Conservation (phyloP, 108 stramenopile genomes). For the Cyclotella atomus region DNA sequence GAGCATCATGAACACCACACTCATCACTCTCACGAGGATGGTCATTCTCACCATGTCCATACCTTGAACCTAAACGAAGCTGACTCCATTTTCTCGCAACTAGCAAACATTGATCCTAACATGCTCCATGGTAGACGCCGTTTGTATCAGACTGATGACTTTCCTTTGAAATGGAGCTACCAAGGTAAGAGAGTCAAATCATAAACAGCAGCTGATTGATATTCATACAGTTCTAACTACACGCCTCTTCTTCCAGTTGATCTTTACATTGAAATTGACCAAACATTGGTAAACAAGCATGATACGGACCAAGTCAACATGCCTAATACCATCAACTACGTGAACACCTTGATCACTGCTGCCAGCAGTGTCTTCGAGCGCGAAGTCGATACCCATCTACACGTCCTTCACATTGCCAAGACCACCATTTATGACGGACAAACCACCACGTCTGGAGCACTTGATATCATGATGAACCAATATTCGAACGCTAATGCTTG, state of each 20-base stretch:
- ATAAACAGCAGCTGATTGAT: slow-evolving; percentile 18
- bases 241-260: not conserved
- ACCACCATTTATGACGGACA: slow-evolving; percentile 7
- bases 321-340: slow-evolving; percentile 14
- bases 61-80: not conserved
- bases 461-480: slow-evolving; percentile 4
- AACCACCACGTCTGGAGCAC: not conserved
- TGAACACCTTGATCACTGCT: slow-evolving; percentile 19
- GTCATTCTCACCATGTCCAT: not conserved
- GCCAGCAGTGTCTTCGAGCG: slow-evolving; percentile 10
- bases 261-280: slow-evolving; percentile 30
- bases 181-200: slow-evolving; percentile 21
- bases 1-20: not conserved
- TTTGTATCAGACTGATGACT: slow-evolving; percentile 11
- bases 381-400: slow-evolving; percentile 29
- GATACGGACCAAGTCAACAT: not conserved
- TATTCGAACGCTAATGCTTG: not conserved
- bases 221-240: not conserved
- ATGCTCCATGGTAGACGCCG: not conserved
- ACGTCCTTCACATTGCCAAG: slow-evolving; percentile 18
- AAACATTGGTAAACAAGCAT: slow-evolving; percentile 10
- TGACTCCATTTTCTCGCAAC: not conserved
- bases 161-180: slow-evolving; percentile 6
- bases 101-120: not conserved
- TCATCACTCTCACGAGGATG: not conserved